Base-by-base conservation (phyloP, 2,329 filamentous ascomycete genomes). In the Fusarium succisae region DNA sequence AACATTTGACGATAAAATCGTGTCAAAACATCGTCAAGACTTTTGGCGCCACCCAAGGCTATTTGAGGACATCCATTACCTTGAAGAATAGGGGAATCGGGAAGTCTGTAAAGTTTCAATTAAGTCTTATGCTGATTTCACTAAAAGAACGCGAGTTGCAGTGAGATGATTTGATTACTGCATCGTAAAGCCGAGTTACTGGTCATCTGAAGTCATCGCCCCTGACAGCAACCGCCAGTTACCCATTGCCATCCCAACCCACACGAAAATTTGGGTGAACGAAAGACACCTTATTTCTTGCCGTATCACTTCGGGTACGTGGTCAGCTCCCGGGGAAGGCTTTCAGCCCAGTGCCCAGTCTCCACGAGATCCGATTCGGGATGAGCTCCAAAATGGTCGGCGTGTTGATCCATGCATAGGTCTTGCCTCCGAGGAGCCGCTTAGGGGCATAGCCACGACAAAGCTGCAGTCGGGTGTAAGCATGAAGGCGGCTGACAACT, bases 251-350 rank as follows among this genome's bases (percentile, higher is more conserved):
- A 50, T 30, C 12, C 8, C 11, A 9, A 6, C 8, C 8, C 1
- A n/a, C 2, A 32, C 11, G 11, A 30, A 28, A 30, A 5, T 17
- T 17, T 12, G 14, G 10, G 3, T n/a, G 6, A 18, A n/a, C 4
- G 0, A 30, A 30, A 2, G 20, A 5, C 7, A 18, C 1, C 5
- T 13, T 11, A 17, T 6, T 17, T 30, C 28, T 30, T 50, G 7
- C 11, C 6, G 5, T n/a, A 6, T n/a, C 10, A 6, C 3, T 30
- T 17, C 2, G 3, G 10, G 13, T 6, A n/a, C 0, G 14, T 30
- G 3, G 8, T n/a, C 5, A 3, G 7, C 15, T 50, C 28, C 47
- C 30, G 17, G 28, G 5, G 28, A 4, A n/a, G 47, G 10, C 15
- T 9, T n/a, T 50, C 28, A 0, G 14, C 47, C 20, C 7, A 13